Evolutionary conservation across 768 basidiomycete genomes (phyloP), one percentile per base, ranked within the genome.

Genomic region (Lactifluus subvellereus): DNA sequence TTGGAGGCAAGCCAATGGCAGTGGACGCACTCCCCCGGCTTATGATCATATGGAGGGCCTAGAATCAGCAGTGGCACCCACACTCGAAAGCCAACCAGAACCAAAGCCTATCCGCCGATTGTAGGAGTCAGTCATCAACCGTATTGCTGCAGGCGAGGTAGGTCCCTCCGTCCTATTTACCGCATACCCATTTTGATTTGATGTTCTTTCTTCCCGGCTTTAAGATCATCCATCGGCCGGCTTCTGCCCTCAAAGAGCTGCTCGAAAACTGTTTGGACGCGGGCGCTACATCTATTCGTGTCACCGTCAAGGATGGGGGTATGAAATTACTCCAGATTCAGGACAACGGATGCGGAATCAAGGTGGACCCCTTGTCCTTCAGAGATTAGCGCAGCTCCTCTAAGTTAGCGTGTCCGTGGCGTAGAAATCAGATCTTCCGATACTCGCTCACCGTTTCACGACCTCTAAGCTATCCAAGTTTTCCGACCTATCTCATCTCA

Each of bases 211-310:
- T 38, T 50, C 5, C 20, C 20, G 27, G 7, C 43, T 7, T 32
- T 0, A 61, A 92, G 89, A 88, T 93, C 70, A 91, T 93, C 62
- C 91, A 91, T 59, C 73, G 97, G 45, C 97, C 97, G 0, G 85
- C 92, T 6, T 98, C 95, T 64, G 96, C 96, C 2, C 80, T 99
- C 58, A 99, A 99, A 73, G 97, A 98, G 72, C 79, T 98, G 0
- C 77, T 99, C 14, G 97, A 99, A 75, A 98, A 99, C 68, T 82
- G 87, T 22, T 80, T 99, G n/a, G 97, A 99, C 75, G 97, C 97
- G 0, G 88, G 91, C 0, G 79, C 92, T 27, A 94, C 90, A 0
- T 85, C 85, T 0, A 93, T 98, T 71, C 86, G 88, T 42, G 78
- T 98, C 57, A 91, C 86, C 0, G 80, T 95, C 68, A 98, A 97